Base-by-base conservation (phyloP, 768 basidiomycete species). In the Leucogyrophana mollusca region DNA sequence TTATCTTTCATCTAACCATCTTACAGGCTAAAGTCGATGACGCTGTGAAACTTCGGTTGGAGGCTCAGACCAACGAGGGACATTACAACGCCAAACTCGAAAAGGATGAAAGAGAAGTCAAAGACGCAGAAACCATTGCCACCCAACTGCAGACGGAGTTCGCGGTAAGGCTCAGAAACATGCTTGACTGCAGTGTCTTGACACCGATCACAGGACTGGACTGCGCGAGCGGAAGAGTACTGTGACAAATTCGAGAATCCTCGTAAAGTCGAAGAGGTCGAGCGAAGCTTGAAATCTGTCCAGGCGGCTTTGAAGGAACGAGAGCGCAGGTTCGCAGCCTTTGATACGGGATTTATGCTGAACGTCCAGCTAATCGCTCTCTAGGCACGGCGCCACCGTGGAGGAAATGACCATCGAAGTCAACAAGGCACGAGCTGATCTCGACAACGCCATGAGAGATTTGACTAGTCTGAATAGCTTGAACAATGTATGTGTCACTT, bases 401-500 rank as follows among this genome's bases (percentile, higher is more conserved):
- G 90, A 90, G 43, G 82, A 91, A 40, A 80, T 95, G 74, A 78
- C 83, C 0, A 69, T 73, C 10, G 81, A 89, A 56, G 72, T 93
- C 17, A 83, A 83, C 59, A 80, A 75, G 47, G 80, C 85, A 9
- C 77, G 77, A 53, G 73, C 71, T 4, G 77, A 73, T 20, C 68
- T 85, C 10, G 76, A 86, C 3, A 78, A 68, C 14, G 87, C 83
- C 0, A 75, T 82, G 47, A 69, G 59, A 34, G 84, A 87, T 44
- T 70, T 91, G 36, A 82, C 73, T 46, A 78, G 80, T 33, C 80
- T 90, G 73, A 61, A 73, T 10, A 53, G 62, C 4, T 66, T 93
- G 53, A 90, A 87, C 66, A 82, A 80, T 65, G 90, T 85, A 49
- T 35, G 64, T n/a, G n/a, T n/a, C n/a, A n/a, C n/a, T n/a, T n/a